These are phyloP conservation scores for Cadophora sp. DNA, from an alignment of 2,329 filamentous ascomycete genomes.

Conservation along the genomic window DNA sequence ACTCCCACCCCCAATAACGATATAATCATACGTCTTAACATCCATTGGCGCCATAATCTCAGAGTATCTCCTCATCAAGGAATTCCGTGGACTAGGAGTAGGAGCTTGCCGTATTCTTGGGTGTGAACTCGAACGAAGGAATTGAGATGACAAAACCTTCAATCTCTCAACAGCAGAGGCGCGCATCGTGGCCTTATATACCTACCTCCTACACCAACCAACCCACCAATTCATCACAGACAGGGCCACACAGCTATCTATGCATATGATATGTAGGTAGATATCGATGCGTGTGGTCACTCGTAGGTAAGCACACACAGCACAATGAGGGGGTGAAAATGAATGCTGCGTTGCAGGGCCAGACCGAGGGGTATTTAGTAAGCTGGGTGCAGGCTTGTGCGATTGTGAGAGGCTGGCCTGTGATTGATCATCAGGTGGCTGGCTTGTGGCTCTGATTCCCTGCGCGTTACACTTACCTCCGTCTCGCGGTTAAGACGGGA, in stretches of 20 bases:
- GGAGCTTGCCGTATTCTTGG: background rate
- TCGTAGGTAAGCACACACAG: no score
- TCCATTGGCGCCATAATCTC: slow-evolving; percentile 12
- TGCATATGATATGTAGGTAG: no score
- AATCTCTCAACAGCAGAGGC: background rate
- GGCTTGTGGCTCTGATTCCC: no score
- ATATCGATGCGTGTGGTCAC: no score
- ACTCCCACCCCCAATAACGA: slow-evolving; percentile 59
- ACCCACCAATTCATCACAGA: no score
- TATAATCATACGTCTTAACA: slow-evolving; percentile 57
- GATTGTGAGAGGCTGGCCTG: background rate
- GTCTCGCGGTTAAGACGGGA: background rate
- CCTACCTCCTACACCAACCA: no score
- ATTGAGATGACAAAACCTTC: background rate
- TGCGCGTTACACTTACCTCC: background rate
- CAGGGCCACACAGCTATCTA: background rate
- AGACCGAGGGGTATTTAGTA: background rate
- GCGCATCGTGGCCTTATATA: background rate
- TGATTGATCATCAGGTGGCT: slow-evolving; percentile 4
- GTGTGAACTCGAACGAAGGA: background rate
- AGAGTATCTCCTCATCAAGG: background rate
- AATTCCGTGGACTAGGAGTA: background rate
- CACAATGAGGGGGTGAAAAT: no score
- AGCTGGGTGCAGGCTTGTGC: slow-evolving; percentile 6
- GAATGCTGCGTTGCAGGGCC: no score